Percentiles rank a stretch among this genome's conserved stretches.
Evolutionary conservation across 2,329 filamentous ascomycete species (phyloP).

Genomic region (Phaeophleospora eucalypticola): DNA sequence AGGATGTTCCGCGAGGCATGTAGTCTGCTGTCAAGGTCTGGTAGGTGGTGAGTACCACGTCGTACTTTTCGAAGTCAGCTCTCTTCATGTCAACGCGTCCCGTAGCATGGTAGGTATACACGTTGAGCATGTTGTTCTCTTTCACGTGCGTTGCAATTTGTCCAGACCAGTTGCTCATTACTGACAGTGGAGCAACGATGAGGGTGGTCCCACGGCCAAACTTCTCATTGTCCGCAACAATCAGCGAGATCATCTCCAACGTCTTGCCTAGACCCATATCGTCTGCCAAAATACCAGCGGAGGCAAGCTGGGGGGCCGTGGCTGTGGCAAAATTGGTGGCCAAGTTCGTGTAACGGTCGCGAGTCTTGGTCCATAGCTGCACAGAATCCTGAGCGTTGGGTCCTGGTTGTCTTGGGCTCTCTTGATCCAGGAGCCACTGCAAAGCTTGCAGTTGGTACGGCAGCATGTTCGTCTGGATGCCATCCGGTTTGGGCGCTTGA

Average conservation of each 20-base stretch:
- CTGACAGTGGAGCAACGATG: conserved; percentile 75
- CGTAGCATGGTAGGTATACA: conserved; percentile 71
- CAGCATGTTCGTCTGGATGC: conserved; percentile 63
- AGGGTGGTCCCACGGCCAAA: conserved; percentile 59
- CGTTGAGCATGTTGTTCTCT: conserved; percentile 56
- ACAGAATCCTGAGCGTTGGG: conserved; percentile 58
- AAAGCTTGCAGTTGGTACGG: conserved; percentile 79
- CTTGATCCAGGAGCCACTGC: conserved; percentile 75
- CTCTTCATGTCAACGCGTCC: conserved; percentile 52
- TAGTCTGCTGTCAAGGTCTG: conserved; percentile 68
- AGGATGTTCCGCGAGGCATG: conserved; percentile 45
- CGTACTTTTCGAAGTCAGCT: conserved; percentile 59
- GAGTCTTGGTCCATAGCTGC: conserved; percentile 74
- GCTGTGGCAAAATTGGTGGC: conserved; percentile 65
- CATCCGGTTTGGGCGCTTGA: conserved; percentile 63
- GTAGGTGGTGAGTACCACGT: conserved; percentile 82
- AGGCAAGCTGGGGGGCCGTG: conserved; percentile 60
- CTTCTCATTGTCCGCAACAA: conserved; percentile 53
- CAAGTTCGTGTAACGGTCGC: conserved; percentile 56
- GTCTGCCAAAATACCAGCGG: conserved; percentile 81
- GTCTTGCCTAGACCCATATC: conserved; percentile 94
- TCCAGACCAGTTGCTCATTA: conserved; percentile 87
- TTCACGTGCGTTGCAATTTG: conserved; percentile 71
- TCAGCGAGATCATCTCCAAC: conserved; percentile 75
- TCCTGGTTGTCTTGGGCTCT: conserved; percentile 63